phyloP scores from a whole-genome alignment of 768 basidiomycete species.

The Suillus placidus region DNA sequence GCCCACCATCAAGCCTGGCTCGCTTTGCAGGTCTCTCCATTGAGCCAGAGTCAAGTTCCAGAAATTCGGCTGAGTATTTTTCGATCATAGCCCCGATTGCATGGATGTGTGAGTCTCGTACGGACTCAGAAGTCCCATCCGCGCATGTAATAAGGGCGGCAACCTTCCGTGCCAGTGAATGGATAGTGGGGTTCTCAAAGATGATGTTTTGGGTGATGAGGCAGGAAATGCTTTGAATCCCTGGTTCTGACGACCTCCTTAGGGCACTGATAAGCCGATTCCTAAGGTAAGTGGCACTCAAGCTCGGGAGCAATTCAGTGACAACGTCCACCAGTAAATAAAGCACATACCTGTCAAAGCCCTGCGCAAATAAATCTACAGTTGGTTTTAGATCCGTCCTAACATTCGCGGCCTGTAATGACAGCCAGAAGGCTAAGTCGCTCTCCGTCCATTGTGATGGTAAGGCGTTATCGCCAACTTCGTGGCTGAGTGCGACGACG shows the following conservation, averaged over 20 bases:
- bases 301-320: slow-evolving; percentile 19
- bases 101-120: background rate
- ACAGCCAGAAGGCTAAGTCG: slow-evolving; percentile 1
- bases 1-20: background rate
- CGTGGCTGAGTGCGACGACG: slow-evolving; percentile 7
- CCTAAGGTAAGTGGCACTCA: slow-evolving; percentile 41
- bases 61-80: slow-evolving; percentile 30
- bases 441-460: slow-evolving; percentile 5
- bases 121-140: background rate
- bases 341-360: slow-evolving; percentile 28
- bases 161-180: slow-evolving; percentile 34
- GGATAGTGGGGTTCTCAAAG: slow-evolving; percentile 43
- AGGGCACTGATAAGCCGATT: slow-evolving; percentile 38
- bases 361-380: slow-evolving; percentile 34
- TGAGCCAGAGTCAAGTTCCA: slow-evolving; percentile 21
- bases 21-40: background rate
- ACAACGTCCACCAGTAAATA: background rate
- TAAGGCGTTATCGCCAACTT: background rate
- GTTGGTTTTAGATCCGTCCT: slow-evolving; percentile 3
- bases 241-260: slow-evolving; percentile 10
- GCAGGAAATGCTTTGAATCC: slow-evolving; percentile 10
- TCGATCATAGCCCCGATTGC: slow-evolving; percentile 42
- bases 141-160: slow-evolving; percentile 16
- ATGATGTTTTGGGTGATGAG: slow-evolving; percentile 41
- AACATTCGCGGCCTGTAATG: background rate